A percentile compares a stretch with the other conserved stretches of the same genome.
phyloP scores from a whole-genome alignment of 148 eudicot genomes.

The Rhododendron kiyosumense region DNA sequence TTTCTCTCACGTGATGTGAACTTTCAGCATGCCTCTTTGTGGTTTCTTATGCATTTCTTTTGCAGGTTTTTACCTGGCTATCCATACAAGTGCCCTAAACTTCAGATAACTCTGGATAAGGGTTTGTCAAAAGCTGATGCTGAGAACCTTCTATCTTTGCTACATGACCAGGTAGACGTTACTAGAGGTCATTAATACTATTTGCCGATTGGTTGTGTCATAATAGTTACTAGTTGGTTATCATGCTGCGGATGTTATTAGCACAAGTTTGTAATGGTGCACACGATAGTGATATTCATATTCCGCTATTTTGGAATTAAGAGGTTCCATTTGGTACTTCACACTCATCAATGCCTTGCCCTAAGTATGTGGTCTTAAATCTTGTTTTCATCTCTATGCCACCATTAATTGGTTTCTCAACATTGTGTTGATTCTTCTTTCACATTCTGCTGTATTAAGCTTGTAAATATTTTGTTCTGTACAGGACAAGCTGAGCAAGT shows the following conservation, averaged over 20 bases:
- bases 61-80: slow-evolving; percentile 80
- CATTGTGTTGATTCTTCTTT: not conserved
- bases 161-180: slow-evolving; percentile 75
- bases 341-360: not conserved
- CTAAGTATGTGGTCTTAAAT: not conserved
- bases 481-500: not conserved
- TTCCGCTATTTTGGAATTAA: not conserved
- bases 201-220: not conserved
- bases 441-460: not conserved
- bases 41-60: not conserved
- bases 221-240: not conserved
- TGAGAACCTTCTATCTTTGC: slow-evolving; percentile 68
- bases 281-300: not conserved
- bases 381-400: not conserved
- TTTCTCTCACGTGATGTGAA: not conserved
- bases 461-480: not conserved
- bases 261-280: not conserved
- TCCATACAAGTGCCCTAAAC: slow-evolving; percentile 86
- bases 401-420: not conserved
- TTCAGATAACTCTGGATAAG: slow-evolving; percentile 64
- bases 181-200: not conserved
- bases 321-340: not conserved
- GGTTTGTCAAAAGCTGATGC: slow-evolving; percentile 77
- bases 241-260: not conserved
- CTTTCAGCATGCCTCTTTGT: not conserved